phyloP scores from a whole-genome alignment of 2,329 filamentous ascomycete species.

The Trichoderma arundinaceum region DNA sequence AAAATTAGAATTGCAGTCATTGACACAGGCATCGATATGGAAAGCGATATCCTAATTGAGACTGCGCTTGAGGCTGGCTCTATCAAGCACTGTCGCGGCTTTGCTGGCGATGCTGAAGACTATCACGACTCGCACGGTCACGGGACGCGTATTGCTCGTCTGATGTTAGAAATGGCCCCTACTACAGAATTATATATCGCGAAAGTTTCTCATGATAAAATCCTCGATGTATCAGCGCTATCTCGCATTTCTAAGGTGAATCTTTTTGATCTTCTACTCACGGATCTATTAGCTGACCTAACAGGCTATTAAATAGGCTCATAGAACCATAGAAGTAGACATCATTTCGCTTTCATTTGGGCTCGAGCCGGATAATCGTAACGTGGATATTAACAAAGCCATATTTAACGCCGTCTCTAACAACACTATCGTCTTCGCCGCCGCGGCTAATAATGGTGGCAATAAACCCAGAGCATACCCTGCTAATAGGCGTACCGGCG shows the following conservation, averaged over 20 bases:
- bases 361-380: neutral
- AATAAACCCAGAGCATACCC: constrained; percentile 1
- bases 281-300: neutral
- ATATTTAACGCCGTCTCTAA: neutral
- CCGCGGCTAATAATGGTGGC: neutral
- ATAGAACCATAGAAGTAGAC: neutral
- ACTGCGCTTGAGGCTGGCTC: neutral
- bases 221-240: neutral
- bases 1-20: neutral
- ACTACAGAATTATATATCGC: neutral
- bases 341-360: neutral
- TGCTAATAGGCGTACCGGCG: neutral
- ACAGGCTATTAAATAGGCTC: neutral
- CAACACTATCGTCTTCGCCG: neutral
- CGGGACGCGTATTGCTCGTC: neutral
- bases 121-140: neutral
- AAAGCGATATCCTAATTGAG: neutral
- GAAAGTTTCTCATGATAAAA: neutral
- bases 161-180: neutral
- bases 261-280: no score
- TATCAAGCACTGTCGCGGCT: neutral
- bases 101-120: neutral
- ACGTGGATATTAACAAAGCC: neutral
- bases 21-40: neutral
- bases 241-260: neutral